Evolutionary conservation across 306 rosid species (phyloP), one percentile per base, ranked within the genome.

Genomic region (Medicago arabica): DNA sequence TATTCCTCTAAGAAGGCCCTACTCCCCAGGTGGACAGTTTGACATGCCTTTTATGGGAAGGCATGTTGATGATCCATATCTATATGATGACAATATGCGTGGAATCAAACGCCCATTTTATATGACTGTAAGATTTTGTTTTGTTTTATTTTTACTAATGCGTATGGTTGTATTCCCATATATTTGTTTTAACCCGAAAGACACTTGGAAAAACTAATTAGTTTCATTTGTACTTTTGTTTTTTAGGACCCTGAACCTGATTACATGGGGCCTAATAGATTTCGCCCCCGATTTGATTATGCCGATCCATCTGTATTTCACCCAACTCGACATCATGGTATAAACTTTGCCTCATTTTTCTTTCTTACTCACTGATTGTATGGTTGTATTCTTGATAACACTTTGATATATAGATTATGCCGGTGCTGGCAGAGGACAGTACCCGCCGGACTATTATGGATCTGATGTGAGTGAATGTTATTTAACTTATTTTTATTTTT

Each of bases 211-310:
- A 39, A 18, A 23, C 61, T 61, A 46, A 76, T 67, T 50, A 38
- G 12, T 82, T 81, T 67, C 39, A 43, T 55, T 51, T 80, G 15
- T 79, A 18, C n/a, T n/a, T n/a, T n/a, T 55, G 39, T 65, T 76
- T 47, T 75, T 68, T 68, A 92, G 97, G 96, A 89, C 25, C 90
- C 82, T 67, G 93, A 85, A 54, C 89, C 89, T 81, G 91, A 83
- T 78, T 80, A 82, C 77, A 80, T 82, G 82, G 96, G 87, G 62
- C 90, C 96, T 44, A 75, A 28, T 67, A 81, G 90, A 80, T n/a
- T 72, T 61, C 93, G 92, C 61, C 93, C 89, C 2, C 87, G 92
- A 75, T 76, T 90, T 84, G 93, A 88, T 79, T 87, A 83, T 75
- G 54, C 87, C 51, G 86, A 88, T 75, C 89, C 89, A 2, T 79